Base-by-base conservation (phyloP, 2,329 filamentous ascomycete genomes). In the Aspergillus aculeatus region DNA sequence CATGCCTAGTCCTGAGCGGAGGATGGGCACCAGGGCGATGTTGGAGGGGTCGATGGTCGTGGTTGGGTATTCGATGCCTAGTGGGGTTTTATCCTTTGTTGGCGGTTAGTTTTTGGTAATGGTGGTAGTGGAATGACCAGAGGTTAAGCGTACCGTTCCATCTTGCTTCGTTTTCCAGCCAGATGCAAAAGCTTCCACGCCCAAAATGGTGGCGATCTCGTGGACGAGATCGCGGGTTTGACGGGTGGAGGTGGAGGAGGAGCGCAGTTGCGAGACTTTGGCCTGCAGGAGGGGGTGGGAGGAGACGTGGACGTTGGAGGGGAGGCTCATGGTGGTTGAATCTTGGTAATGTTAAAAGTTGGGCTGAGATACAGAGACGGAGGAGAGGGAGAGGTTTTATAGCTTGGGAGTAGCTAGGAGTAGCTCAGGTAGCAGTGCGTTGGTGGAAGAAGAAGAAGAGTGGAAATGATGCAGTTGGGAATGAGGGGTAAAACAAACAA, bases 1-100 rank as follows among this genome's bases (percentile, higher is more conserved):
- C 93, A 98, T 97, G 74, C 87, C 91, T 47, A 97, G 82, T 26
- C 94, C 94, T 3, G 91, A 96, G 62, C 94, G 86, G n/a, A 98
- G 85, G 75, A 98, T 96, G 41, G 94, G 94, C 2, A 98, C 89
- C 56, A 98, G 84, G 55, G 89, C 93, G 67, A 97, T 85, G 60
- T 84, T 84, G 52, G 82, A 77, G 1, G 91, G 89, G 5, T 83
- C 76, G 64, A 91, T 82, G 44, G 81, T 81, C 41, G 85, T 84
- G 0, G 86, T 87, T 14, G 85, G 83, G 78, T 93, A 96, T 63
- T 86, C 78, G 74, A 88, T 91, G 64, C 89, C 90, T 32, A 98
- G 83, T 0, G 91, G 90, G 0, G 92, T 95, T 71, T 84, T 79
- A 72, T 88, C 91, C 90, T 96, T 14, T 19, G 23, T 47, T 50